Evolutionary conservation across 805 yeast genomes (phyloP), one percentile per base, ranked within the genome.

Genomic region (Starmera caribaea): DNA sequence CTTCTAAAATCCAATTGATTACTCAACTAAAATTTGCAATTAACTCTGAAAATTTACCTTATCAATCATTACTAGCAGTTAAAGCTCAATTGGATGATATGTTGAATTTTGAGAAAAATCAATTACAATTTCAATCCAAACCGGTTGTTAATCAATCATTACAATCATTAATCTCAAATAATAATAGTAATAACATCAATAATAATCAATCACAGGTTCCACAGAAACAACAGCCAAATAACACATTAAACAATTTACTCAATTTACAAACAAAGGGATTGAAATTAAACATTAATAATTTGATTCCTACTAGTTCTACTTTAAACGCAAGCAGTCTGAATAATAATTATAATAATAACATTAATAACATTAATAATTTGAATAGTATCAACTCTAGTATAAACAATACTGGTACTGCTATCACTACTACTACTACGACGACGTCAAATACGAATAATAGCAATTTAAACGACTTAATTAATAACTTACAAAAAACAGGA

Each of bases 81-180:
- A 69, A 63, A 66, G 60, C 45, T 48, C 68, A 64, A 44, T 48
- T 66, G 27, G 60, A 51, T 15, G 54, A 48, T 12, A 47, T 53
- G 59, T 52, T 65, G 49, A 51, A 58, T 16, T 21, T 35, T 36
- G 40, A 43, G 12, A 29, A 44, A 16, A 40, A 21, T 32, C 51
- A 36, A 34, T 45, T 16, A 35, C 39, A 12, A 36, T 42, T n/a
- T 24, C 42, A 35, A 34, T 32, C 32, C 34, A 32, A 37, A 30
- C 26, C 36, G 33, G 21, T 30, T 10, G 7, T 16, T 30, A 31
- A 31, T 15, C 10, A 16, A 5, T 16, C 33, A 31, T 31, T 31
- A 16, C 33, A 31, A 31, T 15, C 33, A 15, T 16, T 31, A 14
- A 8, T 31, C 5, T 5, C 33, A 16, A 31, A 30, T 12, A 21